Evolutionary conservation across 441 rosid species (phyloP).

Genomic region (Daphne laureola): DNA sequence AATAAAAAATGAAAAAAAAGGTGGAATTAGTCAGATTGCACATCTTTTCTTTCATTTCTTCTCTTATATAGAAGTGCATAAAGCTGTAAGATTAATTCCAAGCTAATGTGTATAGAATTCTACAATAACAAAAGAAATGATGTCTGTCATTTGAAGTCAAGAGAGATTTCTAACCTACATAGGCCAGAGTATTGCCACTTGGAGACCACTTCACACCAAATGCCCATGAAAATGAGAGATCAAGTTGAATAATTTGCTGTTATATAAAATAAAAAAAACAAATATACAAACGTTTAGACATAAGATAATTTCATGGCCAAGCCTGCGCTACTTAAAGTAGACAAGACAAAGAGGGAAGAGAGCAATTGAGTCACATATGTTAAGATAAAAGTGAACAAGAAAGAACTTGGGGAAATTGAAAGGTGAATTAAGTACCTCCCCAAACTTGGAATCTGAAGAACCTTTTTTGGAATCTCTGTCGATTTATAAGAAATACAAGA

Average conservation of each 20-base stretch:
- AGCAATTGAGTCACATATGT: not conserved
- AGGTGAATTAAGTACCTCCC: slow-evolving; percentile 58
- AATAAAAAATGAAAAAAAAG: no score
- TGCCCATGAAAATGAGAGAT: slow-evolving; percentile 96
- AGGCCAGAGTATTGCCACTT: slow-evolving; percentile 92
- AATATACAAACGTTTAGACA: no score
- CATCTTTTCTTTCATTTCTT: no score
- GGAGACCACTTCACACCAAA: slow-evolving; percentile 99
- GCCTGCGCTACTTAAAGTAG: not conserved
- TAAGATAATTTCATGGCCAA: no score
- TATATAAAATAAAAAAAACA: slow-evolving; percentile 14
- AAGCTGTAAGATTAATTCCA: not conserved
- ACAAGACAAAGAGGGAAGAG: slow-evolving; percentile 1
- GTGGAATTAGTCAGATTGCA: no score
- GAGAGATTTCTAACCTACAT: slow-evolving; percentile 72
- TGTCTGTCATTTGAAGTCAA: slow-evolving; percentile 11
- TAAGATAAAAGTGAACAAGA: not conserved
- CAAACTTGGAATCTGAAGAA: slow-evolving; percentile 78
- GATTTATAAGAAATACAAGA: slow-evolving; percentile 16
- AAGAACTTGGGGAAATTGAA: slow-evolving; percentile 4
- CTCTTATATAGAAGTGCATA: not conserved
- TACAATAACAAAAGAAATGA: no score
- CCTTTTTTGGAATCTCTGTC: slow-evolving; percentile 67
- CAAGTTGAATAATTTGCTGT: slow-evolving; percentile 98
- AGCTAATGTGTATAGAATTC: no score